Conservation (phyloP, 805 yeast genomes). For the Saturnispora silvae region DNA sequence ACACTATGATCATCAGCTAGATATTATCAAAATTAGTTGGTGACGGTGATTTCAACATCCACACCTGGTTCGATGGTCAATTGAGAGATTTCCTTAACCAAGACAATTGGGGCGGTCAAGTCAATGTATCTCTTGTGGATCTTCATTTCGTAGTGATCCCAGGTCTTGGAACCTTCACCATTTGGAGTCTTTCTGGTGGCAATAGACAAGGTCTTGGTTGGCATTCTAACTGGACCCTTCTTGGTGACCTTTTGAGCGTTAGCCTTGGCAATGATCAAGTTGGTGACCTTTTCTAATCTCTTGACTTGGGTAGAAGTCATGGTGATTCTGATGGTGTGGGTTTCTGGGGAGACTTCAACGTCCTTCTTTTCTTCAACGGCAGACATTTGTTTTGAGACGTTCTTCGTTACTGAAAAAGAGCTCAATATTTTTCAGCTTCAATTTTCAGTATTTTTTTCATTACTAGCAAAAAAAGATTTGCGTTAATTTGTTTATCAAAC, state of each 20-base stretch:
- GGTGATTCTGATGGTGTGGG: constrained; percentile 98
- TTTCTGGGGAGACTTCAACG: constrained; percentile 69
- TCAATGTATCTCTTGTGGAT: constrained; percentile 99
- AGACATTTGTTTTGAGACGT: constrained; percentile 50
- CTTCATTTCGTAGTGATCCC: constrained; percentile 99
- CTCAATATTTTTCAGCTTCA: not conserved
- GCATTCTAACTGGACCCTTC: constrained; percentile 99
- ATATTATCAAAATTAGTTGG: constrained; percentile 45
- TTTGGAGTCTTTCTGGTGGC: constrained; percentile 99
- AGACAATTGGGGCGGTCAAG: constrained; percentile 90
- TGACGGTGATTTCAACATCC: constrained; percentile 89
- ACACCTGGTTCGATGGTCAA: constrained; percentile 99
- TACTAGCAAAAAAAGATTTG: not conserved
- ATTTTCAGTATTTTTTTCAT: constrained; percentile 1
- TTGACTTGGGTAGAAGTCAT: constrained; percentile 97
- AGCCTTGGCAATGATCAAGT: constrained; percentile 84
- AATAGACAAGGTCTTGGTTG: constrained; percentile 96
- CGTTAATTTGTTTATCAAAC: no score
- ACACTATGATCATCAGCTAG: no score
- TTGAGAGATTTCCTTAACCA: constrained; percentile 93
- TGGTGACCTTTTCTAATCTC: constrained; percentile 94
- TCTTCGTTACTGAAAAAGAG: constrained; percentile 13
- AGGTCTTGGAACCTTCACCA: constrained; percentile 99
- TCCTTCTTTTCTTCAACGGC: constrained; percentile 62
- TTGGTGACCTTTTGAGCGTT: constrained; percentile 69